Percentiles rank a stretch among this genome's conserved stretches.
Conservation (phyloP, 805 yeast genomes). For the Starmerella apicola region DNA sequence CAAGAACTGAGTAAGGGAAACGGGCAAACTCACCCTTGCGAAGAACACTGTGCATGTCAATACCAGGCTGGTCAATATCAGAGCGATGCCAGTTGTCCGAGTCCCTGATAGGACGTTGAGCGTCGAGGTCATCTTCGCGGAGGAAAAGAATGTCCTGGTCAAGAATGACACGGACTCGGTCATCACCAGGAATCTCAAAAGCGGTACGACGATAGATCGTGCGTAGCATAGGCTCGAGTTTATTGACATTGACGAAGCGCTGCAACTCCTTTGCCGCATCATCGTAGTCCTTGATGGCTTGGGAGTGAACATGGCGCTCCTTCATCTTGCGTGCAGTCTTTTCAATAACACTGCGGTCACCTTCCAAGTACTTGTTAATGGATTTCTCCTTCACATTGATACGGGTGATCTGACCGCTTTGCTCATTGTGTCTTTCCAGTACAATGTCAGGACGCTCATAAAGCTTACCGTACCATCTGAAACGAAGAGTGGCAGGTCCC, state of each 20-base stretch:
- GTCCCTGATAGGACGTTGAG: conserved; percentile 76
- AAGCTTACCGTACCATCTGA: conserved; percentile 85
- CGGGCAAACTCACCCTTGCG: conserved; percentile 76
- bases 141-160: conserved; percentile 81
- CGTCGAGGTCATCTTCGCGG: conserved; percentile 82
- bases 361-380: conserved; percentile 56
- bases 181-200: conserved; percentile 96
- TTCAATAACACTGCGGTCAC: conserved; percentile 35
- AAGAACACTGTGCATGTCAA: conserved; percentile 56
- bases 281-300: conserved; percentile 40
- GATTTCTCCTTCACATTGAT: conserved; percentile 69
- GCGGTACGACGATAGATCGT: conserved; percentile 85
- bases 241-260: conserved; percentile 47
- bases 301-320: conserved; percentile 45
- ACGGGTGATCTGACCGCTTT: conserved; percentile 42
- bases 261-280: conserved; percentile 49
- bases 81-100: conserved; percentile 84
- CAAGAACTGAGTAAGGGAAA: conserved; percentile 71
- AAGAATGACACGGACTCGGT: conserved; percentile 75
- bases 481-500: conserved; percentile 61
- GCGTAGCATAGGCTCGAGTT: conserved; percentile 75
- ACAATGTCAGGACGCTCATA: conserved; percentile 61
- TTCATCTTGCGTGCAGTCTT: conserved; percentile 49
- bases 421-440: conserved; percentile 55
- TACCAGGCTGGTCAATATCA: conserved; percentile 66